Evolutionary conservation across 805 yeast species (phyloP).

Genomic region (Candida silvatica): DNA sequence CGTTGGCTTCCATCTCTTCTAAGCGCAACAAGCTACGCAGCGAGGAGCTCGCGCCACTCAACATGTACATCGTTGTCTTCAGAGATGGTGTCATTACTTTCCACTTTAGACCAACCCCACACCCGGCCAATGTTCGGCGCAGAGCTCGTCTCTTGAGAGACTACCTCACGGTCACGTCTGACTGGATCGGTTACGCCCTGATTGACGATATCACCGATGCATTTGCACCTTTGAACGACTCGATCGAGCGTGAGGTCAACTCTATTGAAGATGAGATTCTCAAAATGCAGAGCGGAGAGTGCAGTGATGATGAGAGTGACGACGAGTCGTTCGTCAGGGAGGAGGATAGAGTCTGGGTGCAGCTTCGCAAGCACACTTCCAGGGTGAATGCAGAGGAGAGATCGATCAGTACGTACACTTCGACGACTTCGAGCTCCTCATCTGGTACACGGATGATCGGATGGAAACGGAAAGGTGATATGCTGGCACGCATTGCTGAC

Average conservation of each 20-base stretch:
- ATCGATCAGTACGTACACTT: conserved; percentile 9
- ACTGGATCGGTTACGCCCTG: conserved; percentile 95
- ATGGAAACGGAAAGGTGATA: conserved; percentile 91
- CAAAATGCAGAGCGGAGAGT: conserved; percentile 68
- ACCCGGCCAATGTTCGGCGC: conserved; percentile 90
- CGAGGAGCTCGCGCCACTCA: conserved; percentile 76
- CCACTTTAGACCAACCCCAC: conserved; percentile 93
- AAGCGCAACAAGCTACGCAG: conserved; percentile 13
- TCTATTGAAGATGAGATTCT: conserved; percentile 90
- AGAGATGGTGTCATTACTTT: conserved; percentile 86
- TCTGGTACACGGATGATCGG: conserved; percentile 41
- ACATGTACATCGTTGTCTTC: conserved; percentile 89
- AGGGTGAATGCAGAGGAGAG: conserved; percentile 17
- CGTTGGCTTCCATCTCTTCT: conserved; percentile 13
- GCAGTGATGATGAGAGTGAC: conserved; percentile 35
- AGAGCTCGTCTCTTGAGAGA: conserved; percentile 84
- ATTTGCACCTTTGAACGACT: conserved; percentile 92
- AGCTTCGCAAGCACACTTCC: conserved; percentile 22
- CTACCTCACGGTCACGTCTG: conserved; percentile 82
- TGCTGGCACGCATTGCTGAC: conserved; percentile 92
- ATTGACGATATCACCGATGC: conserved; percentile 97
- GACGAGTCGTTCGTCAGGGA: conserved; percentile 31
- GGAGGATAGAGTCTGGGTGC: conserved; percentile 27
- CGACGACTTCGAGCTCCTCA: conserved; percentile 21
- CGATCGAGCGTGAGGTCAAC: conserved; percentile 91